A percentile compares a stretch with the other conserved stretches of the same genome.
phyloP scores from a whole-genome alignment of 2,329 filamentous ascomycete genomes.

The Huntiella abstrusa region DNA sequence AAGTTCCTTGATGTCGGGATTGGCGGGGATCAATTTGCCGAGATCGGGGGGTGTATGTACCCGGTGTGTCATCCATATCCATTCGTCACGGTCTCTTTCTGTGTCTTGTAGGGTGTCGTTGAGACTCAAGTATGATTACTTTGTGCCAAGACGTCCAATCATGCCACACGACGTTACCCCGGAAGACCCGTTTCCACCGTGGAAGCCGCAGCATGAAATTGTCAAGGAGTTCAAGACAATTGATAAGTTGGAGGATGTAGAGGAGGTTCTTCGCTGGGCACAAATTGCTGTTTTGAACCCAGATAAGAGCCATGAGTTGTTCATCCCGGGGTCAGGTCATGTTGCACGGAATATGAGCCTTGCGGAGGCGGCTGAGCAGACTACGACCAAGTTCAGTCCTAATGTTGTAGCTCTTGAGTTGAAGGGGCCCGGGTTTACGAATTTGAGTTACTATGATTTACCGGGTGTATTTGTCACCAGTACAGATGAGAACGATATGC shows the following conservation, averaged over 20 bases:
- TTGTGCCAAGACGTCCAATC: slow-evolving; percentile 24
- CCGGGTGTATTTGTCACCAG: slow-evolving; percentile 64
- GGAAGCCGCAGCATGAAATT: slow-evolving; percentile 31
- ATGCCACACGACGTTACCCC: slow-evolving; percentile 28
- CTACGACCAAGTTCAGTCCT: slow-evolving; percentile 54
- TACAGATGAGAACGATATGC: slow-evolving; percentile 42
- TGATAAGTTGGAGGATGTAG: slow-evolving; percentile 40
- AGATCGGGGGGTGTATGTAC: slow-evolving; percentile 58
- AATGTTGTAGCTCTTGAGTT: slow-evolving; percentile 67
- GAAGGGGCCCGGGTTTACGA: slow-evolving; percentile 48
- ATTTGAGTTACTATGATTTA: slow-evolving; percentile 68
- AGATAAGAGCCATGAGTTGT: slow-evolving; percentile 29
- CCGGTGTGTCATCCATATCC: slow-evolving; percentile 62
- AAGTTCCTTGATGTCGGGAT: slow-evolving; percentile 46
- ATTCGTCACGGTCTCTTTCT: slow-evolving; percentile 35
- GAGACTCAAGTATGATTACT: slow-evolving; percentile 42
- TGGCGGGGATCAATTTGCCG: slow-evolving; percentile 53
- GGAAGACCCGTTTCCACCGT: slow-evolving; percentile 42
- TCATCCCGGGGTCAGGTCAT: slow-evolving; percentile 31
- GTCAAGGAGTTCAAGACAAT: slow-evolving; percentile 45
- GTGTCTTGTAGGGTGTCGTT: slow-evolving; percentile 55
- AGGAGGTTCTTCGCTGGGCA: slow-evolving; percentile 50
- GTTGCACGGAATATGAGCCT: slow-evolving; percentile 18
- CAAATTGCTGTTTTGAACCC: slow-evolving; percentile 65
- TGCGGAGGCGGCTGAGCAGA: slow-evolving; percentile 21